Percentiles rank a stretch among this genome's conserved stretches.
Conservation (phyloP, 2,329 filamentous ascomycete species). For the Chaetomiaceae sp. region DNA sequence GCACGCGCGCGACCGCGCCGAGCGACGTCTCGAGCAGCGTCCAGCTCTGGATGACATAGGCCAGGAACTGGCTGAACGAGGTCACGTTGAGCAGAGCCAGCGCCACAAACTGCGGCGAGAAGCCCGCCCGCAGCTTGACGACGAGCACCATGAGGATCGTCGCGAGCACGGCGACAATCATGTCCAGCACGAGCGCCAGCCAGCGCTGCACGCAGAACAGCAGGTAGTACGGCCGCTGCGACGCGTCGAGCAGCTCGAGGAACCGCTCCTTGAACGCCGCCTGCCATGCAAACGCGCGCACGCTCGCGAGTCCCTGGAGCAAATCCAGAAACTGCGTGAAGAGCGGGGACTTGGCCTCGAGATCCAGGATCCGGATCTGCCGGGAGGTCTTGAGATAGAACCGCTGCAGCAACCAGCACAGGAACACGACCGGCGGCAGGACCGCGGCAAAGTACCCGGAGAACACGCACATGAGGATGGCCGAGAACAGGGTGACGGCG, state of each 20-base stretch:
- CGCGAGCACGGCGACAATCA: slow-evolving; percentile 33
- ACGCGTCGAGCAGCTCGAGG: slow-evolving; percentile 42
- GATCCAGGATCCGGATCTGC: slow-evolving; percentile 45
- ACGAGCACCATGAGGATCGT: slow-evolving; percentile 32
- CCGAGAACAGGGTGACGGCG: no score
- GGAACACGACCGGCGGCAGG: no score
- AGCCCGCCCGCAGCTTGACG: no score
- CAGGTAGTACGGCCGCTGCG: slow-evolving; percentile 52
- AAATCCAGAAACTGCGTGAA: slow-evolving; percentile 44
- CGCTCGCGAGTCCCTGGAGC: slow-evolving; percentile 40
- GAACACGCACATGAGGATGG: no score
- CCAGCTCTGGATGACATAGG: no score
- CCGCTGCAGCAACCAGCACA: slow-evolving; percentile 36
- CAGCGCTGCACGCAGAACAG: slow-evolving; percentile 52
- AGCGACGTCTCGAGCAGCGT: no score
- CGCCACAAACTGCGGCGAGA: no score
- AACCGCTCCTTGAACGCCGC: slow-evolving; percentile 38
- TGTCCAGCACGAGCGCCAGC: slow-evolving; percentile 36
- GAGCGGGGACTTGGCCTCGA: slow-evolving; percentile 46
- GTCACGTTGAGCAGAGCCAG: no score
- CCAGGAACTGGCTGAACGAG: no score
- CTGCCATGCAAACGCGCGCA: slow-evolving; percentile 52
- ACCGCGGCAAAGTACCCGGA: no score
- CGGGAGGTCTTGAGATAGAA: slow-evolving; percentile 47
- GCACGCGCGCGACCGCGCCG: no score